Conservation (phyloP, 495 filamentous ascomycete genomes). For the Aspergillus panamensis region DNA sequence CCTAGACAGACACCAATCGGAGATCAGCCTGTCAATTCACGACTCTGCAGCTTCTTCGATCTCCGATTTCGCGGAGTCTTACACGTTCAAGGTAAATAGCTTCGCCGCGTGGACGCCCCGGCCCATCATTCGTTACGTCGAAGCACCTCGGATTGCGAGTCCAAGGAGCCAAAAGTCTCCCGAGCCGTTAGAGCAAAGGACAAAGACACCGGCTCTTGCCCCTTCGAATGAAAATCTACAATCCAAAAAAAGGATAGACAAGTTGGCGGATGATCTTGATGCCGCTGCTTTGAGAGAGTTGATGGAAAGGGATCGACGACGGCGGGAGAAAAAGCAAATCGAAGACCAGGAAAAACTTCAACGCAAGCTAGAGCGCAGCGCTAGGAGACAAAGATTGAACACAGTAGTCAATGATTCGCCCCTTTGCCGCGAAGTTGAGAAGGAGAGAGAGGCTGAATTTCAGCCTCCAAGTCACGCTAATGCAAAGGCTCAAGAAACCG, state of each 20-base stretch:
- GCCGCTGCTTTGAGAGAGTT: conserved; percentile 75
- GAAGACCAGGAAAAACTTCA: conserved; percentile 68
- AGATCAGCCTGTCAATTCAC: conserved; percentile 66
- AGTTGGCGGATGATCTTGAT: conserved; percentile 76
- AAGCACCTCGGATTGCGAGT: conserved; percentile 51
- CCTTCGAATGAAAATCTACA: conserved; percentile 62
- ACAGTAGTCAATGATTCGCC: conserved; percentile 11
- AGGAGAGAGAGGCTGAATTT: conserved; percentile 5
- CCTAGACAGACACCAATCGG: conserved; percentile 60
- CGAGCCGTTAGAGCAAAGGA: conserved; percentile 37
- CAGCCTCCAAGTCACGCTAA: background rate
- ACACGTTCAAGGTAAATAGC: conserved; percentile 70
- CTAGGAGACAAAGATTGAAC: conserved; percentile 59
- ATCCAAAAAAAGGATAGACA: conserved; percentile 70
- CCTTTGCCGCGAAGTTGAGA: conserved; percentile 2
- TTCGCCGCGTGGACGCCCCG: conserved; percentile 74
- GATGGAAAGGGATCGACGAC: conserved; percentile 78
- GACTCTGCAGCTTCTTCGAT: conserved; percentile 71
- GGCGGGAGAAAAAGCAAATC: conserved; percentile 68
- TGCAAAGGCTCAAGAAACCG: conserved; percentile 8
- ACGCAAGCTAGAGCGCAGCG: conserved; percentile 62
- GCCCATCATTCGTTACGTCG: conserved; percentile 71
- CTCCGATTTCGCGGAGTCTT: conserved; percentile 64
- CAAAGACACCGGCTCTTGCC: conserved; percentile 39
- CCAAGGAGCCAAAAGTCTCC: conserved; percentile 36